Conservation (phyloP, 208 protist species). For the Crithidia acanthocephali region DNA sequence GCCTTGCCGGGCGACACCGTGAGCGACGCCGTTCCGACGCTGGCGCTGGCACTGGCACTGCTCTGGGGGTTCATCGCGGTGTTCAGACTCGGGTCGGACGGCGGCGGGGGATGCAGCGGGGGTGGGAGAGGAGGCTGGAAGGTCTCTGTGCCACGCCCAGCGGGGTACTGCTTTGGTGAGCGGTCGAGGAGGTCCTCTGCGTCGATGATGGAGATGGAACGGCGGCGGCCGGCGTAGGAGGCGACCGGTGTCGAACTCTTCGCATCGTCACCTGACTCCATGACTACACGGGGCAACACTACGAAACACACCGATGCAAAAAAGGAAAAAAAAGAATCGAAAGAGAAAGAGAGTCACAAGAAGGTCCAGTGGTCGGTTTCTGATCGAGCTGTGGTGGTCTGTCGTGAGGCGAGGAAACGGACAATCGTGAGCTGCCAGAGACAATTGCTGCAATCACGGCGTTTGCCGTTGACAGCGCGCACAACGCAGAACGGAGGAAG, state of each 20-base stretch:
- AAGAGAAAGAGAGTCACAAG: no score
- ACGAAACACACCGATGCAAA: no score
- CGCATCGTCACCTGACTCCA: conserved; percentile 15
- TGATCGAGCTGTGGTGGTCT: background rate
- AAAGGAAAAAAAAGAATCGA: background rate
- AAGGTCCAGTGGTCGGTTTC: no score
- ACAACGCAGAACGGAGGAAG: no score
- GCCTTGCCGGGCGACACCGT: background rate
- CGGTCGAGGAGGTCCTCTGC: conserved; percentile 18
- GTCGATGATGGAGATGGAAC: conserved; percentile 20
- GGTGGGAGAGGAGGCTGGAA: conserved; percentile 1
- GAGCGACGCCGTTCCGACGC: background rate
- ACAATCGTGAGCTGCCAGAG: no score
- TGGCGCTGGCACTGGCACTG: background rate
- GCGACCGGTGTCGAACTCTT: background rate
- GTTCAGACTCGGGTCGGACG: background rate
- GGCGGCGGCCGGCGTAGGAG: conserved; percentile 15
- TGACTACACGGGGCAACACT: no score
- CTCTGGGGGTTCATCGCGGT: background rate
- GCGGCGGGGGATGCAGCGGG: background rate
- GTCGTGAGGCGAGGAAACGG: no score
- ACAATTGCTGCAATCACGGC: no score
- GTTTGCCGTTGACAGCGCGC: no score
- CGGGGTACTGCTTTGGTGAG: background rate
- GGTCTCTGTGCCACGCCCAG: background rate